These are phyloP conservation scores for Beauveria asiatica DNA, from an alignment of 2,329 filamentous ascomycete species.

Conservation along the genomic window DNA sequence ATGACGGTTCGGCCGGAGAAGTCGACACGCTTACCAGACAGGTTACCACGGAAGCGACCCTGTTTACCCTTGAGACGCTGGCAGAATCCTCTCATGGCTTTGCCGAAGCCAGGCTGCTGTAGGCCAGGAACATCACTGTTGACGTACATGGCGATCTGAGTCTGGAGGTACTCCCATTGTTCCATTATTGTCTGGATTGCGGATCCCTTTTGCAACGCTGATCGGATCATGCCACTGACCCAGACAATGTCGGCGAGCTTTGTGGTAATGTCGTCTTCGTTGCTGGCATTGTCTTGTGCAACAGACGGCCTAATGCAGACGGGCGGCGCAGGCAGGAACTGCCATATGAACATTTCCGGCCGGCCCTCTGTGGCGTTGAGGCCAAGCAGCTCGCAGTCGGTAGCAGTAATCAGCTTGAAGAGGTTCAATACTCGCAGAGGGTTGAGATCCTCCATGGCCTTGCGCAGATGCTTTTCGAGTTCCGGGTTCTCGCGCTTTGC, in stretches of 20 bases:
- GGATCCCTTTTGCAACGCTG: slow-evolving; percentile 73
- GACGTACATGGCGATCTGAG: slow-evolving; percentile 95
- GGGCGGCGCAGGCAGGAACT: slow-evolving; percentile 86
- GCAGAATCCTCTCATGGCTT: slow-evolving; percentile 86
- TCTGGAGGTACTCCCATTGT: slow-evolving; percentile 93
- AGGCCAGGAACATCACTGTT: slow-evolving; percentile 93
- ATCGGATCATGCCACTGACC: slow-evolving; percentile 78
- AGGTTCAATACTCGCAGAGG: slow-evolving; percentile 82
- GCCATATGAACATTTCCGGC: slow-evolving; percentile 97
- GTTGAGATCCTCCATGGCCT: slow-evolving; percentile 90
- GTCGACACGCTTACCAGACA: slow-evolving; percentile 97
- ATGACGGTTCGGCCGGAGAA: slow-evolving; percentile 98
- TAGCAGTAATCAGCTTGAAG: slow-evolving; percentile 76
- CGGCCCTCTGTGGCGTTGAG: slow-evolving; percentile 79
- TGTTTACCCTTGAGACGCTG: slow-evolving; percentile 96
- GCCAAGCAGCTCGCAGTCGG: slow-evolving; percentile 85
- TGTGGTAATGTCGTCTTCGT: slow-evolving; percentile 92
- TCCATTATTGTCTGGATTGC: slow-evolving; percentile 89
- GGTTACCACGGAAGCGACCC: slow-evolving; percentile 89
- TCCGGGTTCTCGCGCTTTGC: slow-evolving; percentile 73
- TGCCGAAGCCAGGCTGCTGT: slow-evolving; percentile 79
- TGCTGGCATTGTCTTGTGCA: slow-evolving; percentile 84
- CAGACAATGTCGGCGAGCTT: slow-evolving; percentile 96
- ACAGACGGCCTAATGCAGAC: slow-evolving; percentile 93
- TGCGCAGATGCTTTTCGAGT: slow-evolving; percentile 81